Conservation (phyloP, 257 asterid genomes). For the Solanum commersonii region DNA sequence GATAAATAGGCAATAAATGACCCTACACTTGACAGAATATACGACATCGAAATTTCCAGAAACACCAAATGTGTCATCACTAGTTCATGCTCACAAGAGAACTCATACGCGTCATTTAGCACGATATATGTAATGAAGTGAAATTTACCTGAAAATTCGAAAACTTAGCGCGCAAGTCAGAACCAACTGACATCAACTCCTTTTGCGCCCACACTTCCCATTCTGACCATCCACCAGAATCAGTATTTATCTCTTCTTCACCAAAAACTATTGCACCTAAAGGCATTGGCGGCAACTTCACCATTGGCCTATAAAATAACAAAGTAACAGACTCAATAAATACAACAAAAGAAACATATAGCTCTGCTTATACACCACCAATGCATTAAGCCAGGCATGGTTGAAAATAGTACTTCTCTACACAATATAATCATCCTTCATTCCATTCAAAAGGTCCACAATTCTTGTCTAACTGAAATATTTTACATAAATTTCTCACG, state of each 20-base stretch:
- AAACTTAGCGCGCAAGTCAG: conserved; percentile 68
- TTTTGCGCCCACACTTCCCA: conserved; percentile 89
- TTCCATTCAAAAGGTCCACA: neutral
- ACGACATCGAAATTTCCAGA: neutral
- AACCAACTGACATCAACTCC: conserved; percentile 76
- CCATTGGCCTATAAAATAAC: conserved; percentile 45
- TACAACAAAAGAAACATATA: conserved; percentile 5
- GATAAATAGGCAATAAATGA: neutral
- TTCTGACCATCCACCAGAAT: conserved; percentile 30
- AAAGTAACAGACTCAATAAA: neutral
- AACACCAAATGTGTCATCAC: neutral
- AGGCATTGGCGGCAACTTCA: conserved; percentile 53
- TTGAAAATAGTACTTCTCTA: neutral
- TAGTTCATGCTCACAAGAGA: neutral
- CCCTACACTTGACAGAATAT: neutral
- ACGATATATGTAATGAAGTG: neutral
- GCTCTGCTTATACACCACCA: neutral
- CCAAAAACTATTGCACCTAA: conserved; percentile 15
- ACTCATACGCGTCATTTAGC: neutral
- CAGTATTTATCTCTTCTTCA: conserved; percentile 15
- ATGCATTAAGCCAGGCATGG: neutral
- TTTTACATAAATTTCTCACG: neutral
- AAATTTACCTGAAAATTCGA: conserved; percentile 64
- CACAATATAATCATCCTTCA: neutral
- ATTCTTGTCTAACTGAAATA: neutral